These are phyloP conservation scores for Rhododendron vialii DNA, from an alignment of 148 eudicot genomes.

Conservation along the genomic window DNA sequence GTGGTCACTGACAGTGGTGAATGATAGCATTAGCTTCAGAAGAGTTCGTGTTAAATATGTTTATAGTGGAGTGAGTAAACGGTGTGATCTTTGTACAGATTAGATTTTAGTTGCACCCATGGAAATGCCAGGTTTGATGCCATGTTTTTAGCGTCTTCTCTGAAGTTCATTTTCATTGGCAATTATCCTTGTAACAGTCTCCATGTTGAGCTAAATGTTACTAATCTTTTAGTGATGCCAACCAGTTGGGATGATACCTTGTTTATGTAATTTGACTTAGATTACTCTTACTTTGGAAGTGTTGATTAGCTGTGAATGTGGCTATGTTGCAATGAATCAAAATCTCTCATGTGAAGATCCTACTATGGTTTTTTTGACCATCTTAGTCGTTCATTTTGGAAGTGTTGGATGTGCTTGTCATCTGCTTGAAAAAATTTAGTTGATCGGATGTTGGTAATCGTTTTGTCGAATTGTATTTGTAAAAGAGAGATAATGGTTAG, in stretches of 20 bases:
- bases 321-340: neutral
- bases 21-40: neutral
- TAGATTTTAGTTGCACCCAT: neutral
- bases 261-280: neutral
- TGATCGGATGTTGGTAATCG: no score
- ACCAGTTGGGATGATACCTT: neutral
- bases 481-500: no score
- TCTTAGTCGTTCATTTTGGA: no score
- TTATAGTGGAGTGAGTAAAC: no score
- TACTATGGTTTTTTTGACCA: no score
- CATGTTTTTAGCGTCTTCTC: neutral
- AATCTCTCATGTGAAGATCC: neutral
- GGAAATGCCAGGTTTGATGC: conserved; percentile 1
- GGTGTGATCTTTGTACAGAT: neutral
- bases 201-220: neutral
- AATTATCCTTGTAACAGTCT: conserved; percentile 2
- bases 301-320: neutral
- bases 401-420: no score
- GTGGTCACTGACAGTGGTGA: conserved; percentile 20
- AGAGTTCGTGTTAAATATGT: neutral
- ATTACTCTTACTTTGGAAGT: neutral
- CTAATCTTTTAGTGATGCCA: neutral
- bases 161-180: neutral
- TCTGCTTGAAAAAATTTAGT: no score
- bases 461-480: no score